Evolutionary conservation across 1,284 basidiomycete genomes (phyloP), one percentile per base, ranked within the genome.

Genomic region (Pseudozyma pruni): DNA sequence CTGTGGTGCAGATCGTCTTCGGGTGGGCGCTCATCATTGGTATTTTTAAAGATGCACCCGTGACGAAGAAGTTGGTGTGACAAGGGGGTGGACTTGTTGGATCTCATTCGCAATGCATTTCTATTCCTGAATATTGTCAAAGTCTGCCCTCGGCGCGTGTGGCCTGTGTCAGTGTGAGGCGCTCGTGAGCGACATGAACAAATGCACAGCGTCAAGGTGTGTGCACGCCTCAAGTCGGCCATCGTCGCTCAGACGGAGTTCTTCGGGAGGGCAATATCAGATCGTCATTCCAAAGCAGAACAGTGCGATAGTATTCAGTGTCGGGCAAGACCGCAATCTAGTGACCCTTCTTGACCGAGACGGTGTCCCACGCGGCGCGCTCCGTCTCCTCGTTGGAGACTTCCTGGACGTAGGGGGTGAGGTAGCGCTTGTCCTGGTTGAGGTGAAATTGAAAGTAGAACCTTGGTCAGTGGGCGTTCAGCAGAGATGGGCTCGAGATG

Each of bases 401-500:
- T 52, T 91, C 88, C 74, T 87, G 78, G 48, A 98, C 88, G 81
- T 91, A 88, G 23, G 92, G 91, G 66, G 87, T 88, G 75, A 98
- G 88, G 87, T 98, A 98, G 68, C 93, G 91, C 67, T 88, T 84
- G 83, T 98, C 95, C 95, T 98, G 83, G n/a, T 23, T 16, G 44
- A 33, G 40, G 49, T 14, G 57, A 27, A 43, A 50, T 23, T 10
- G 19, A 46, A 41, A 53, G 56, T 22, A 29, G 14, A 46, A 29
- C 11, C 27, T 29, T 29, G 27, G 27, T 29, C 27, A 29, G n/a
- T n/a, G n/a, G n/a, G n/a, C n/a, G n/a, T n/a, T n/a, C n/a, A n/a
- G n/a, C n/a, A n/a, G n/a, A n/a, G n/a, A n/a, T n/a, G n/a, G n/a
- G n/a, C n/a, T n/a, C n/a, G n/a, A n/a, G n/a, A n/a, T n/a, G n/a